Base-by-base conservation (phyloP, 495 filamentous ascomycete genomes). In the Darksidea phi region DNA sequence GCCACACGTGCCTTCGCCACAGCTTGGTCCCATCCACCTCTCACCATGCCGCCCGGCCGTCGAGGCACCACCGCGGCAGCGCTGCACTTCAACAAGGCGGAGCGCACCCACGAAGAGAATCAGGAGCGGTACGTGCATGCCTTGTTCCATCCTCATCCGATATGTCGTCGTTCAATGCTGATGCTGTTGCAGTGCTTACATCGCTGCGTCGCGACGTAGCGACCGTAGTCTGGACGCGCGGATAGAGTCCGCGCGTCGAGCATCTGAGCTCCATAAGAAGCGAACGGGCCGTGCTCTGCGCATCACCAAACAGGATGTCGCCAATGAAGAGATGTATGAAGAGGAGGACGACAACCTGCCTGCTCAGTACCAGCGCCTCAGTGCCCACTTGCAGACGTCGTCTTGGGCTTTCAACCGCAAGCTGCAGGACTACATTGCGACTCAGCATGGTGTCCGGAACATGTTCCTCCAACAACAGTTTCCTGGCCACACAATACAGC, bases 251-350 rank as follows among this genome's bases (percentile, higher is more conserved):
- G 93, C 93, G 17, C 84, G 86, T 41, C 78, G 88, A 70, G 93
- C 93, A 13, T 96, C 92, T 7, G 84, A 90, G 63, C 89, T 97
- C 51, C 93, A 97, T 77, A 90, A 90, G 74, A 83, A 86, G 68
- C 83, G 94, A 20, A 97, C 94, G 7, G 94, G 93, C 21, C 88
- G 90, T 56, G 84, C 82, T 11, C 79, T 97, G 60, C 85, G 86
- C 58, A 88, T 97, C 67, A 91, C 86, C 50, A 87, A 91, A 70
- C 83, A 94, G 68, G 91, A 94, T 73, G 94, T 97, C 10, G 74
- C 89, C 59, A 90, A 89, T 67, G 93, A 96, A 72, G 91, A 94
- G 74, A 95, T 96, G 91, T 97, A 97, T 72, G 93, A 96, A 71
- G 93, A 97, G 72, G 88, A 96, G 70, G 93, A 97, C 37, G 90